Percentiles rank a stretch among this genome's conserved stretches.
Evolutionary conservation across 1,284 basidiomycete species (phyloP).

Genomic region (Cutaneotrichosporon daszewskae): DNA sequence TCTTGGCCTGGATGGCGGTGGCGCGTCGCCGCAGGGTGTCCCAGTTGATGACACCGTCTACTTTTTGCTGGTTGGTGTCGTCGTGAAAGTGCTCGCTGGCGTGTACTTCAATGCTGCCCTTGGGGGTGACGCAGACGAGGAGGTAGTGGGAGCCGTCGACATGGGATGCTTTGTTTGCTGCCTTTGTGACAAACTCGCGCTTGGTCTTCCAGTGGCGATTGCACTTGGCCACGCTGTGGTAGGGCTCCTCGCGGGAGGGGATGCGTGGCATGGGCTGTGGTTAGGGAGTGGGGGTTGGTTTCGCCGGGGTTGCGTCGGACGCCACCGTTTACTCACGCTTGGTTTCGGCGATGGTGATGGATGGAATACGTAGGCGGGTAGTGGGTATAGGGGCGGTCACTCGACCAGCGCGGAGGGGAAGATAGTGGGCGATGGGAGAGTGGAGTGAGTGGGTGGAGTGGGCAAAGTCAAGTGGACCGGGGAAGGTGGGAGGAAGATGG

Average conservation of each 20-base stretch:
- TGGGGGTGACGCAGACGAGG: slow-evolving; percentile 52
- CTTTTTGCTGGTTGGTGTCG: slow-evolving; percentile 27
- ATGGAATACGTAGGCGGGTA: no score
- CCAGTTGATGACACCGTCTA: slow-evolving; percentile 32
- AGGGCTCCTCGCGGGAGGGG: slow-evolving; percentile 52
- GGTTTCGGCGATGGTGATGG: no score
- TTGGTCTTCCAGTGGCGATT: slow-evolving; percentile 54
- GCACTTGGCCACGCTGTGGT: slow-evolving; percentile 51
- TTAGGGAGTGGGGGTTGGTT: no score
- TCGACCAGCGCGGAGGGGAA: no score
- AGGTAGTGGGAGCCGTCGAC: slow-evolving; percentile 55
- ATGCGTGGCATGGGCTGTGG: slow-evolving; percentile 54
- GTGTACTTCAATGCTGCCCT: slow-evolving; percentile 53
- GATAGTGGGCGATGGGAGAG: no score
- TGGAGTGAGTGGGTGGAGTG: no score
- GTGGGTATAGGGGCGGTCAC: no score
- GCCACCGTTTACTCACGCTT: no score
- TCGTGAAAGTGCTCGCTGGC: slow-evolving; percentile 47
- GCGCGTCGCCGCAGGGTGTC: slow-evolving; percentile 18
- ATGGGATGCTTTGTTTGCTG: slow-evolving; percentile 50
- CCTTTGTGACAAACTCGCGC: slow-evolving; percentile 52
- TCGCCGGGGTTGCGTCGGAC: no score
- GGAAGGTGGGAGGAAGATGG: no score
- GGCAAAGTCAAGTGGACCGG: no score
- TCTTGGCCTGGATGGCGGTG: slow-evolving; percentile 11